Percentiles rank a stretch among this genome's conserved stretches.
phyloP scores from a whole-genome alignment of 768 basidiomycete genomes.

The Dendrothele bispora region DNA sequence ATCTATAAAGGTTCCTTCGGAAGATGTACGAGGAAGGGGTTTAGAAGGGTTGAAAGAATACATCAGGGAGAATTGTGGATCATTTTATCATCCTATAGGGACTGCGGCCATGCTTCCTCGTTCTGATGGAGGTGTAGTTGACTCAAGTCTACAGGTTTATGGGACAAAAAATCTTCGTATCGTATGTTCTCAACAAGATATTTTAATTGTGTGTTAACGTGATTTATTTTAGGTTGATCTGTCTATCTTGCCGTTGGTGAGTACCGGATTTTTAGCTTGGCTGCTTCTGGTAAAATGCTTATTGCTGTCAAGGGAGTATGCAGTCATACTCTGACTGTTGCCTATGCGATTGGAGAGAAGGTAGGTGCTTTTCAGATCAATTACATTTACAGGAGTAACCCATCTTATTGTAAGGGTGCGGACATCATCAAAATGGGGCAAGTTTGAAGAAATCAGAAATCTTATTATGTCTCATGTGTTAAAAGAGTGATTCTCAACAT shows the following conservation, averaged over 20 bases:
- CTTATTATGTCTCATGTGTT: no score
- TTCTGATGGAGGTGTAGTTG: conserved; percentile 32
- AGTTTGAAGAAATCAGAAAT: no score
- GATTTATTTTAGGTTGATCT: background rate
- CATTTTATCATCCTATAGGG: conserved; percentile 13
- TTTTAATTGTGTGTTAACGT: no score
- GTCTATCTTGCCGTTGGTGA: conserved; percentile 4
- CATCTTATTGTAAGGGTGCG: background rate
- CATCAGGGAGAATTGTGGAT: background rate
- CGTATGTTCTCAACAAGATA: conserved; percentile 12
- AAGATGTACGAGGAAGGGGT: background rate
- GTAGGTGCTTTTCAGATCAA: background rate
- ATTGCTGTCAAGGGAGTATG: no score
- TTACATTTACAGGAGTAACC: background rate
- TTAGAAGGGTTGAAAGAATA: conserved; percentile 9
- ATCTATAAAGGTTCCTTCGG: conserved; percentile 15
- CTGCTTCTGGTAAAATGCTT: no score
- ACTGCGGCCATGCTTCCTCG: conserved; percentile 27
- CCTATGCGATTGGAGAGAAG: conserved; percentile 9
- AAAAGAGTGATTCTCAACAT: no score
- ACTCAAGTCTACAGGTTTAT: conserved; percentile 28
- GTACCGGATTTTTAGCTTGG: no score
- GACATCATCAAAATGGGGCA: background rate
- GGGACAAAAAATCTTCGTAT: conserved; percentile 30
- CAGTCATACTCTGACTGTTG: background rate